These are phyloP conservation scores for Picea glauca DNA, from an alignment of 75 land plant genomes.

Conservation along the genomic window DNA sequence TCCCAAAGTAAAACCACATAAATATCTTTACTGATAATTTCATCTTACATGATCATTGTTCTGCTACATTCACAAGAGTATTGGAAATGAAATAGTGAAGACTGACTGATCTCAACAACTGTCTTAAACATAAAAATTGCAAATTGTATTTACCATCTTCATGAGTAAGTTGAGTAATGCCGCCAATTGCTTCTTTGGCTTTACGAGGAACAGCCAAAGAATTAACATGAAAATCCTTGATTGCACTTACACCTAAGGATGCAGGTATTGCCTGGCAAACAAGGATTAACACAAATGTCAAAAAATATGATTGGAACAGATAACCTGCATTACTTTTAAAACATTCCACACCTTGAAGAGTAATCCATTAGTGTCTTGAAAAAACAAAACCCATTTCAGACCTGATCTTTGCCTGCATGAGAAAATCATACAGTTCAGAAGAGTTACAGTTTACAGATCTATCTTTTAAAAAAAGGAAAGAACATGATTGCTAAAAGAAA, in stretches of 20 bases:
- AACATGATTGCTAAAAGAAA: conserved; percentile 4
- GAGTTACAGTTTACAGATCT: background rate
- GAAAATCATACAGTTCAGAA: background rate
- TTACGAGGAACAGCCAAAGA: conserved; percentile 97
- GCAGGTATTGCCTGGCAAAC: conserved; percentile 84
- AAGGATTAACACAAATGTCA: background rate
- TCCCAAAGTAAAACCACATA: background rate
- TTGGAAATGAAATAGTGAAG: background rate
- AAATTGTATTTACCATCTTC: conserved; percentile 54
- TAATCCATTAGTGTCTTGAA: conserved; percentile 97
- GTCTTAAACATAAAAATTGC: background rate
- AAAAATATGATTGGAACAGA: background rate
- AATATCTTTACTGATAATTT: background rate
- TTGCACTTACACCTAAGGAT: conserved; percentile 81
- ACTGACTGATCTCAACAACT: background rate
- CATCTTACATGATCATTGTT: background rate
- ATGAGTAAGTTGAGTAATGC: conserved; percentile 87
- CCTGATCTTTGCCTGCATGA: conserved; percentile 63
- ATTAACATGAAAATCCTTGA: conserved; percentile 78
- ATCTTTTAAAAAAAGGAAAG: background rate
- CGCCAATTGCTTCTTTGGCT: conserved; percentile 99
- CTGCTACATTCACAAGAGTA: background rate
- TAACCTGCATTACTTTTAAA: background rate
- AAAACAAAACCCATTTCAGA: conserved; percentile 85
- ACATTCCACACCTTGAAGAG: conserved; percentile 70